Conservation (phyloP, 2,329 filamentous ascomycete species). For the Ascochyta koolunga region DNA sequence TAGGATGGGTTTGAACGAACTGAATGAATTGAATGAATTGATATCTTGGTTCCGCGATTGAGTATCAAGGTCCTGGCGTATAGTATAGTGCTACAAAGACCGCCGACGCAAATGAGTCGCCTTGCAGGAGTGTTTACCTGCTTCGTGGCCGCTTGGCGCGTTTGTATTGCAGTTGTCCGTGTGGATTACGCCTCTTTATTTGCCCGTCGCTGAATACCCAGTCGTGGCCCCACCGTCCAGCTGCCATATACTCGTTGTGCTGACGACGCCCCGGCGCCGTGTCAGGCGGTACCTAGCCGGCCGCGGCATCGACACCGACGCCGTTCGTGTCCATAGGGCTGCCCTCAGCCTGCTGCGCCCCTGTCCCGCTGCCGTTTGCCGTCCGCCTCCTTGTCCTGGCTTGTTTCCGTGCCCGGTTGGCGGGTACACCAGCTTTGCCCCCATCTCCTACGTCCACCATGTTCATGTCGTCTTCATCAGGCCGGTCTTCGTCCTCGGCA, state of each 20-base stretch:
- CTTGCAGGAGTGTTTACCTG: too few species aligned
- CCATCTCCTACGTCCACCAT: conserved; percentile 46
- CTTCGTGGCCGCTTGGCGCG: too few species aligned
- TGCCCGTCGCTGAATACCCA: not conserved
- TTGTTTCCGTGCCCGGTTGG: conserved; percentile 47
- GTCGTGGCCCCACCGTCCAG: not conserved
- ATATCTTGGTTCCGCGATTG: too few species aligned
- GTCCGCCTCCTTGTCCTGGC: conserved; percentile 45
- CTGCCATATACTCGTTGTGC: not conserved
- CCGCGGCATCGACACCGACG: conserved; percentile 40
- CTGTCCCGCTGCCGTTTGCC: conserved; percentile 34
- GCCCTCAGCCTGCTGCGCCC: conserved; percentile 23
- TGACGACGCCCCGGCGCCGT: not conserved
- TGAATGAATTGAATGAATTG: too few species aligned
- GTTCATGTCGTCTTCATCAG: conserved; percentile 48
- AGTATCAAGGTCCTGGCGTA: too few species aligned
- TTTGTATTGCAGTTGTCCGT: not conserved
- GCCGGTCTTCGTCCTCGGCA: conserved; percentile 51
- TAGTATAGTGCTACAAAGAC: too few species aligned
- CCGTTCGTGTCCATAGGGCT: conserved; percentile 52
- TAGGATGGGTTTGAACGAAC: not conserved
- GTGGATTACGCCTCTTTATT: not conserved
- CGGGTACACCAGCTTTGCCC: conserved; percentile 31
- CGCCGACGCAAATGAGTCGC: too few species aligned
- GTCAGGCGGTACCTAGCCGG: conserved; percentile 18